Base-by-base conservation (phyloP, 169 alveolate species). In the Eimeria zaria region DNA sequence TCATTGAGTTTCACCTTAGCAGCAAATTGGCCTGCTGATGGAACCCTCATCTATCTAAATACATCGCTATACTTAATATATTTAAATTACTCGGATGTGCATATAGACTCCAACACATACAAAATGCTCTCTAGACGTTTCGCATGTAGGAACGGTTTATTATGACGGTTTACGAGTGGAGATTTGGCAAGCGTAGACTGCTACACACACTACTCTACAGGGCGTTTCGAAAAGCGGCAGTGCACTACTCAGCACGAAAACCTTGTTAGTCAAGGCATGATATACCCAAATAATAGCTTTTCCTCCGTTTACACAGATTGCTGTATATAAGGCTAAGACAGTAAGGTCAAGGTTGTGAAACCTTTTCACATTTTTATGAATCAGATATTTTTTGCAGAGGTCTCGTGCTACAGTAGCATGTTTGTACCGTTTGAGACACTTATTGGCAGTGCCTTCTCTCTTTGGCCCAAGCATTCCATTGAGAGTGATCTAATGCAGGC, bases 11-110 rank as follows among this genome's bases (percentile, higher is more conserved):
- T 11, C 18, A 73, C 48, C 33, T 30, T 48, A 69, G 36, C 83
- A 73, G 83, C 55, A 73, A 20, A 30, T 33, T 73, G 83, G 55
- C 33, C 48, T 69, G 48, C 83, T 73, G 83, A 11, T 73, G 55
- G 55, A 36, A 18, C 41, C 30, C 33, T 39, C 53, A 12, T 39
- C 27, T 39, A 73, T 18, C 55, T 39, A 33, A 73, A 39, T 39
- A 39, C 51, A 73, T 73, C 51, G 55, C 83, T 73, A 53, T 5
- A 73, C 3, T 18, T 39, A 69, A 7, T 36, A 73, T 39, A 3
- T 22, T 39, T 41, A 39, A 39, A 20, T 36, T 30, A 20, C 20
- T 39, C 55, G 39, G 53, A 39, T 4, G 33, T 39, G 12, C 12
- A 11, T 39, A 33, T 22, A 20, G 14, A 2, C 51, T 36, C 55